Evolutionary conservation across 78 protist genomes (phyloP), one percentile per base, ranked within the genome.

Genomic region (Emiliania huxleyi): DNA sequence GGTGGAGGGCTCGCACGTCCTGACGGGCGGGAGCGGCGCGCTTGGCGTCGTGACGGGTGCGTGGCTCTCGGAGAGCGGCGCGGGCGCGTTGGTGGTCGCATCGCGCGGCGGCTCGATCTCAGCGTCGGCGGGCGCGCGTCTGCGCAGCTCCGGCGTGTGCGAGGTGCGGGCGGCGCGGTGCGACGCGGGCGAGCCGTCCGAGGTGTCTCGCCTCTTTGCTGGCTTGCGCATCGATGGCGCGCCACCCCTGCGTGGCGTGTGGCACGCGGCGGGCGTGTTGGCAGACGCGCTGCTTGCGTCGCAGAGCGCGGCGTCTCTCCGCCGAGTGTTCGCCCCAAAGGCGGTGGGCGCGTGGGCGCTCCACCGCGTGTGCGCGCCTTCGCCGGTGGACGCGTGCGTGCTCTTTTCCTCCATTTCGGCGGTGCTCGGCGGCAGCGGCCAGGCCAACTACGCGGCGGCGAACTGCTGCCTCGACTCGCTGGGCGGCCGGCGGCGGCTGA

Each of bases 11-110:
- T 12, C 48, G 26, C 46, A 43, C 15, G 62, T 42, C 37, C 19
- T 91, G 29, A 42, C 93, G 8, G 93, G 93, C 62, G 93, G 93
- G n/a, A 45, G 35, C 3, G 93, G 90, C 46, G 87, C 37, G 23
- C 90, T 91, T 1, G 93, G 93, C 25, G 22, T 69, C 21, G 8
- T 44, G 23, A 0, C 46, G 26, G 46, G 49, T 21, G 19, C 49
- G 46, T 91, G 90, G 83, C 87, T 91, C 35, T n/a, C 25, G 46
- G 25, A 91, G 55, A 35, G 29, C 18, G 81, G 79, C 46, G 26
- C 33, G 42, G 19, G 46, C 46, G 21, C 6, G 21, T 1, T 40
- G 55, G 25, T 89, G 1, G 33, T 75, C 15, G 33, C 38, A 4
- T 73, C 85, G 93, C 87, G 48, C 46, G 0, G 33, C 26, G 56